Conservation (phyloP, 805 yeast species). For the Isabelozyma heimii region DNA sequence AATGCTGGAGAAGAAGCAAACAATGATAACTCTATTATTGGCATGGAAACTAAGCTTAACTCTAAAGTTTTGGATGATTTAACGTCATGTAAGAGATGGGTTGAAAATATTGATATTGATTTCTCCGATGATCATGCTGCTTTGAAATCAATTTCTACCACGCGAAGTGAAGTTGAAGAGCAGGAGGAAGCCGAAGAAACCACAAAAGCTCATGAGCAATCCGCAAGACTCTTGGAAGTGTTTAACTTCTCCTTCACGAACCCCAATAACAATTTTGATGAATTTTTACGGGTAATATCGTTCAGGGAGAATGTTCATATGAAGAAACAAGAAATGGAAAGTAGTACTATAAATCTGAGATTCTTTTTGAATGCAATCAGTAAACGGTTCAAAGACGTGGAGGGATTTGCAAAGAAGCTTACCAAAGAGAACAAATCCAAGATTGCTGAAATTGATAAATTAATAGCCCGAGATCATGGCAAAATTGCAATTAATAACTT, state of each 20-base stretch:
- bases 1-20: conserved; percentile 4
- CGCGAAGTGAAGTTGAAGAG: conserved; percentile 5
- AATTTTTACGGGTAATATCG: conserved; percentile 17
- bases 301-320: conserved; percentile 23
- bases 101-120: background rate
- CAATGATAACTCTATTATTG: background rate
- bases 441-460: conserved; percentile 43
- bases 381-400: conserved; percentile 85
- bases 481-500: conserved; percentile 70
- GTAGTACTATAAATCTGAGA: conserved; percentile 13
- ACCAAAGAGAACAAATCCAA: conserved; percentile 66
- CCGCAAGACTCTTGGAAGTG: conserved; percentile 12
- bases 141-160: background rate
- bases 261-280: conserved; percentile 10
- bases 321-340: conserved; percentile 15
- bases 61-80: background rate
- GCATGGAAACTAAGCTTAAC: background rate
- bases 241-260: conserved; percentile 15
- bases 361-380: conserved; percentile 48
- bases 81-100: background rate
- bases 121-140: background rate
- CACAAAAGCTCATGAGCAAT: conserved; percentile 1
- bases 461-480: conserved; percentile 34
- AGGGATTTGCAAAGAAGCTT: conserved; percentile 79
- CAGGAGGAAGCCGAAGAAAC: conserved; percentile 5